phyloP scores from a whole-genome alignment of 2,329 filamentous ascomycete genomes.

The Claviceps citrina region DNA sequence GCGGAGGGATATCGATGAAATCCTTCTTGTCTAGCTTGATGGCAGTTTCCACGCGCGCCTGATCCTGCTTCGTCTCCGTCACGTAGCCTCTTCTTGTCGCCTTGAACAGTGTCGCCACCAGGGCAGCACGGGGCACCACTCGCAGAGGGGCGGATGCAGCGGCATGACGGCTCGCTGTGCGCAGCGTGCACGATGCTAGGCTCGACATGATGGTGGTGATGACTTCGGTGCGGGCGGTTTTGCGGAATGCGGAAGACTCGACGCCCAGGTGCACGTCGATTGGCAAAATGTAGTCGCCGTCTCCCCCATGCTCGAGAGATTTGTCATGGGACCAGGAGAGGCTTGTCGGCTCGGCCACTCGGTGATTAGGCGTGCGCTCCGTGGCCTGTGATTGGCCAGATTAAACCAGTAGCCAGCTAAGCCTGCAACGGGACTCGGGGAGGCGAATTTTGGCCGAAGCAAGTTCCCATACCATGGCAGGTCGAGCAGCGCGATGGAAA shows the following conservation, averaged over 20 bases:
- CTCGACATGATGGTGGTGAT: slow-evolving; percentile 37
- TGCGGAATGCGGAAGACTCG: no score
- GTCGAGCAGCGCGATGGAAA: background rate
- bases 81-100: slow-evolving; percentile 53
- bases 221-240: slow-evolving; percentile 11
- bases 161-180: slow-evolving; percentile 54
- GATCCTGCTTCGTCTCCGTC: slow-evolving; percentile 63
- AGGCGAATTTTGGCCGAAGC: background rate
- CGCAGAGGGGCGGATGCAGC: slow-evolving; percentile 17
- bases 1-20: slow-evolving; percentile 43
- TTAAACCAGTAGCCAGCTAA: background rate
- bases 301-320: slow-evolving; percentile 13
- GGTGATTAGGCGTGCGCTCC: slow-evolving; percentile 19
- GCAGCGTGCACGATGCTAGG: slow-evolving; percentile 52
- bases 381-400: slow-evolving; percentile 17
- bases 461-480: background rate
- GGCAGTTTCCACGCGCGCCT: slow-evolving; percentile 72
- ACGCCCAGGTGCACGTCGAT: no score
- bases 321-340: slow-evolving; percentile 20
- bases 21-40: slow-evolving; percentile 78
- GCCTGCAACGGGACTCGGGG: no score
- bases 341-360: slow-evolving; percentile 23
- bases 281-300: slow-evolving; percentile 1
- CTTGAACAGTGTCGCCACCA: slow-evolving; percentile 12
- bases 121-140: slow-evolving; percentile 15